Percentiles rank a stretch among this genome's conserved stretches.
phyloP scores from a whole-genome alignment of 805 yeast species.

The Yamadazyma paraphyllophila region DNA sequence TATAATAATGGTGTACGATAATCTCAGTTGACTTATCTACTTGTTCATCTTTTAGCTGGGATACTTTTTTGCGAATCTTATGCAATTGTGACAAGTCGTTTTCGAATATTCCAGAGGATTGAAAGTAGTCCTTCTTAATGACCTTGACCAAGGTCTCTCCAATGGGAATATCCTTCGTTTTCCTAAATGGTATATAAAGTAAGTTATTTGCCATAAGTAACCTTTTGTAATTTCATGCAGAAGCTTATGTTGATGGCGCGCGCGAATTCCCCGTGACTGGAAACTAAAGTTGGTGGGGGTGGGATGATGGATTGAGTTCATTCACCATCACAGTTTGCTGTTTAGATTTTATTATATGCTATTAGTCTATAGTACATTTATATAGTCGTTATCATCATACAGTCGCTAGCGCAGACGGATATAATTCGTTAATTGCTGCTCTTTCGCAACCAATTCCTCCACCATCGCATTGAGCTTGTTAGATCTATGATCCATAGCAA shows the following conservation, averaged over 20 bases:
- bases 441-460: slow-evolving; percentile 20
- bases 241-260: too few relatives aligned
- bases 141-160: slow-evolving; percentile 37
- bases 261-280: too few relatives aligned
- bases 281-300: too few relatives aligned
- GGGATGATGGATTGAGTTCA: too few relatives aligned
- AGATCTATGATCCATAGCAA: slow-evolving; percentile 10
- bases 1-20: slow-evolving; percentile 46
- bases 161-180: slow-evolving; percentile 42
- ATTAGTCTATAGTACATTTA: not conserved
- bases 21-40: slow-evolving; percentile 32
- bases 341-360: too few relatives aligned
- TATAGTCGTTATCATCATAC: not conserved
- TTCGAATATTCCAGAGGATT: slow-evolving; percentile 32
- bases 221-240: not conserved
- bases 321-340: too few relatives aligned
- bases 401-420: not conserved
- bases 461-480: slow-evolving; percentile 22
- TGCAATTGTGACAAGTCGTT: slow-evolving; percentile 35
- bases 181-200: slow-evolving; percentile 50
- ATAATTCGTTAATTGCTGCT: slow-evolving; percentile 10
- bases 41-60: slow-evolving; percentile 29
- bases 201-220: slow-evolving; percentile 31
- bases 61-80: slow-evolving; percentile 41
- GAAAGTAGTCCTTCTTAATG: slow-evolving; percentile 48